phyloP scores from a whole-genome alignment of 345 rosid species.

The Aquilaria sinensis region DNA sequence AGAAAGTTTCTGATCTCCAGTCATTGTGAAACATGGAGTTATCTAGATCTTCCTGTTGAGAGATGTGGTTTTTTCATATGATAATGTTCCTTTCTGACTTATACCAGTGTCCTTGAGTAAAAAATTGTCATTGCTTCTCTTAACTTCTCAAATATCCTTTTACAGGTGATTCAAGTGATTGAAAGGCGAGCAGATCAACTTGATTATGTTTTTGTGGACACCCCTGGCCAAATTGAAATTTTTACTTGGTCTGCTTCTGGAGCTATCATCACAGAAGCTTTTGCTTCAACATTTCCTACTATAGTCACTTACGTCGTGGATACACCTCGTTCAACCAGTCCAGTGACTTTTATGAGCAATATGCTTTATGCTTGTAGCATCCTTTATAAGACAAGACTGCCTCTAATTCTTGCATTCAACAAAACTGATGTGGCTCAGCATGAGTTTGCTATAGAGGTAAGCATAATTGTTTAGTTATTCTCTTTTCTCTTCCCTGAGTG shows the following conservation, averaged over 20 bases:
- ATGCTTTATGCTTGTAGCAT: conserved; percentile 90
- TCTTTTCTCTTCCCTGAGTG: conserved; percentile 2
- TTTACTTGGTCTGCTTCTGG: conserved; percentile 96
- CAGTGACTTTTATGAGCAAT: conserved; percentile 78
- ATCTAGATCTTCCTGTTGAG: neutral
- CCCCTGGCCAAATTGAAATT: conserved; percentile 91
- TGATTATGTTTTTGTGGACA: conserved; percentile 83
- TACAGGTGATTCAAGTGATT: conserved; percentile 60
- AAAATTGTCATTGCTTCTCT: too few relatives aligned
- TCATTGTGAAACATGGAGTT: neutral
- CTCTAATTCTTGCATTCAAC: conserved; percentile 78
- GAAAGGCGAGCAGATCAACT: conserved; percentile 84
- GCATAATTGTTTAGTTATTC: neutral
- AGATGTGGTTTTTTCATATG: too few relatives aligned
- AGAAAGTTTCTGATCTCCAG: neutral
- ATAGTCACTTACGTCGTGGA: conserved; percentile 68
- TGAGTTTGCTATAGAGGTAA: conserved; percentile 78
- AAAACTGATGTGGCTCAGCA: conserved; percentile 79
- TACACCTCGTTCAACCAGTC: conserved; percentile 79
- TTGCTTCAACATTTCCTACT: conserved; percentile 86
- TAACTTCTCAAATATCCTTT: conserved; percentile 5
- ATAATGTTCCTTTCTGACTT: too few relatives aligned
- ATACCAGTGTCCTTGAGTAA: too few relatives aligned
- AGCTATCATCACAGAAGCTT: conserved; percentile 84
- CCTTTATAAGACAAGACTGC: conserved; percentile 74